Evolutionary conservation across 1,284 basidiomycete genomes (phyloP).

Genomic region (Phylloboletellus chloephorus): DNA sequence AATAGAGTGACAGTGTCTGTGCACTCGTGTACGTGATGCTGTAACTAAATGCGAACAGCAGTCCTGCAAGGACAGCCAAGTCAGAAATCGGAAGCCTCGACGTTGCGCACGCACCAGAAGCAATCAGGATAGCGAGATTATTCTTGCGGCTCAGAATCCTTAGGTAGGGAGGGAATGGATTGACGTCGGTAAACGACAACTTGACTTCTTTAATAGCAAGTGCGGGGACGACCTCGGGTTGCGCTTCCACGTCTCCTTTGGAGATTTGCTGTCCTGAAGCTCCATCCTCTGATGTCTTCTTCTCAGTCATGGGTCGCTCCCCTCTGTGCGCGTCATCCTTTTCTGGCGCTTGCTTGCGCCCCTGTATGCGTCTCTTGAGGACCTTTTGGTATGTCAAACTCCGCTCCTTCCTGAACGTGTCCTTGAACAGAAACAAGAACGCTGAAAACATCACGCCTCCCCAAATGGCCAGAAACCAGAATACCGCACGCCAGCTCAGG

Average conservation of each 20-base stretch:
- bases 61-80: slow-evolving; percentile 47
- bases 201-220: slow-evolving; percentile 34
- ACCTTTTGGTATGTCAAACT: slow-evolving; percentile 71
- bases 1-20: slow-evolving; percentile 59
- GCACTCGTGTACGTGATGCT: slow-evolving; percentile 68
- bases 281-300: not conserved
- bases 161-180: slow-evolving; percentile 22
- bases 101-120: slow-evolving; percentile 24
- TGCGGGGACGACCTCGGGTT: slow-evolving; percentile 1
- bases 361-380: slow-evolving; percentile 31
- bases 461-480: slow-evolving; percentile 77
- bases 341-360: slow-evolving; percentile 3
- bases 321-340: slow-evolving; percentile 7
- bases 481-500: slow-evolving; percentile 74
- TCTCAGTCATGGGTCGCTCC: slow-evolving; percentile 10
- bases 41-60: slow-evolving; percentile 68
- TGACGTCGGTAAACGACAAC: slow-evolving; percentile 20
- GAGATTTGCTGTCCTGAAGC: not conserved
- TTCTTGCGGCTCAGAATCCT: slow-evolving; percentile 14
- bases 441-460: slow-evolving; percentile 50
- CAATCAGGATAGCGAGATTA: slow-evolving; percentile 16
- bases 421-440: slow-evolving; percentile 69
- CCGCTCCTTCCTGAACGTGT: slow-evolving; percentile 79
- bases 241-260: slow-evolving; percentile 23
- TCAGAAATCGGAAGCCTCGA: too few relatives aligned